These are phyloP conservation scores for Bidens hawaiensis DNA, from an alignment of 140 eudicot species.

Conservation along the genomic window DNA sequence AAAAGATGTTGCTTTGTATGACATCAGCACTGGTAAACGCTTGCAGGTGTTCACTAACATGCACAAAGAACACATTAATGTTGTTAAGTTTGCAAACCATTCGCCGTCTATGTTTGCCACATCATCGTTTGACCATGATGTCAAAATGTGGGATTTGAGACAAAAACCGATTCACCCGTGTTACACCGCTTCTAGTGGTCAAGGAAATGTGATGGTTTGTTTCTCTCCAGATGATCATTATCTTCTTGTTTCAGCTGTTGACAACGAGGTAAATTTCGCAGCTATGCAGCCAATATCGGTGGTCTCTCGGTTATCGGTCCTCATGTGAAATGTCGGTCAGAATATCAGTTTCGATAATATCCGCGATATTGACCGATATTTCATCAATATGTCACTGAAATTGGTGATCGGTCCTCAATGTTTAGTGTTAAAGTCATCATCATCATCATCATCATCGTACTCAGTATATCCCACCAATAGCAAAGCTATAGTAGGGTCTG, in stretches of 20 bases:
- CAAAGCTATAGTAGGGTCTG: no score
- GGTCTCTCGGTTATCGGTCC: no score
- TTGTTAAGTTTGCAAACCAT: slow-evolving; percentile 85
- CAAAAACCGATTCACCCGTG: slow-evolving; percentile 75
- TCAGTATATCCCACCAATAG: no score
- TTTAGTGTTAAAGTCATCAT: no score
- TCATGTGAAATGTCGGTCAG: no score
- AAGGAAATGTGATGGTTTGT: slow-evolving; percentile 96
- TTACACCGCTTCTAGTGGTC: slow-evolving; percentile 65
- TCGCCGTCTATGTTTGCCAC: slow-evolving; percentile 88
- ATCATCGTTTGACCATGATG: slow-evolving; percentile 90
- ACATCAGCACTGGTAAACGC: slow-evolving; percentile 68
- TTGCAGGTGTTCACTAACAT: slow-evolving; percentile 74
- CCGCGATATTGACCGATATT: no score
- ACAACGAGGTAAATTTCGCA: slow-evolving; percentile 75
- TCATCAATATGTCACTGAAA: no score
- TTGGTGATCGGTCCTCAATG: no score
- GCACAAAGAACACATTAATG: slow-evolving; percentile 86
- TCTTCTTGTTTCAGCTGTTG: slow-evolving; percentile 92
- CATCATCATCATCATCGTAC: no score
- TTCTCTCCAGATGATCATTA: slow-evolving; percentile 93
- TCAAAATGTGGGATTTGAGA: slow-evolving; percentile 95
- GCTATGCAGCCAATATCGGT: no score
- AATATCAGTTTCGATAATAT: no score
- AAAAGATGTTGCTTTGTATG: slow-evolving; percentile 75